These are phyloP conservation scores for Cladophialophora exuberans DNA, from an alignment of 2,329 filamentous ascomycete species.

Conservation along the genomic window DNA sequence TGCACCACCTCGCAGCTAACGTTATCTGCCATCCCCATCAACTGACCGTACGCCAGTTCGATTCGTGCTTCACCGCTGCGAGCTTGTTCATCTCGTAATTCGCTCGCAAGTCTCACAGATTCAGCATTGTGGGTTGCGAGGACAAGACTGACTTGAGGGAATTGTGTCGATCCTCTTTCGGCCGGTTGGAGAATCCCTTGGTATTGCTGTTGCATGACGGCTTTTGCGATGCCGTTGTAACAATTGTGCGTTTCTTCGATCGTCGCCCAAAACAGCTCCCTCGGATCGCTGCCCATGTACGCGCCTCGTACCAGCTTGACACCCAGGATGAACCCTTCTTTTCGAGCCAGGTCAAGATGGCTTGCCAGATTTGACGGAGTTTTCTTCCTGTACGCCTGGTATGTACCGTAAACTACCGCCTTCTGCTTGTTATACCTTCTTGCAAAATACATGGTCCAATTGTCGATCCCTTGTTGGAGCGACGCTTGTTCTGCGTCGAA, in stretches of 20 bases:
- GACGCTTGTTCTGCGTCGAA: slow-evolving; percentile 85
- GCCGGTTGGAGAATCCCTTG: slow-evolving; percentile 55
- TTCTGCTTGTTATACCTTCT: slow-evolving; percentile 72
- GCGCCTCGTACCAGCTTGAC: slow-evolving; percentile 77
- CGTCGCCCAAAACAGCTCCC: slow-evolving; percentile 71
- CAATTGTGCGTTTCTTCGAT: slow-evolving; percentile 71
- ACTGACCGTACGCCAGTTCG: slow-evolving; percentile 58
- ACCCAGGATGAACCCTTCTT: slow-evolving; percentile 68
- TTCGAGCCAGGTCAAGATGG: slow-evolving; percentile 63
- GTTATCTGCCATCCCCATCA: slow-evolving; percentile 66
- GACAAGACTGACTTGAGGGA: slow-evolving; percentile 66
- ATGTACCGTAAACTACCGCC: slow-evolving; percentile 78
- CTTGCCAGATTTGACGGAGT: slow-evolving; percentile 59
- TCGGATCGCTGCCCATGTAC: slow-evolving; percentile 71
- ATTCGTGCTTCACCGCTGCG: slow-evolving; percentile 46
- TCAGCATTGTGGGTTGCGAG: slow-evolving; percentile 82
- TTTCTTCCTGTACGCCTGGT: slow-evolving; percentile 75
- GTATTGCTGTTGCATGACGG: slow-evolving; percentile 68
- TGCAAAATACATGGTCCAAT: slow-evolving; percentile 78
- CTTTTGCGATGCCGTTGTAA: slow-evolving; percentile 73
- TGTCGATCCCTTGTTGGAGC: slow-evolving; percentile 77
- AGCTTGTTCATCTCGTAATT: slow-evolving; percentile 52
- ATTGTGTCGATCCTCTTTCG: slow-evolving; percentile 45
- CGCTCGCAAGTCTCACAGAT: slow-evolving; percentile 63
- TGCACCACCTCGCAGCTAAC: slow-evolving; percentile 59